phyloP scores from a whole-genome alignment of 2,329 filamentous ascomycete species.

The Aspergillus quadrilineatus region DNA sequence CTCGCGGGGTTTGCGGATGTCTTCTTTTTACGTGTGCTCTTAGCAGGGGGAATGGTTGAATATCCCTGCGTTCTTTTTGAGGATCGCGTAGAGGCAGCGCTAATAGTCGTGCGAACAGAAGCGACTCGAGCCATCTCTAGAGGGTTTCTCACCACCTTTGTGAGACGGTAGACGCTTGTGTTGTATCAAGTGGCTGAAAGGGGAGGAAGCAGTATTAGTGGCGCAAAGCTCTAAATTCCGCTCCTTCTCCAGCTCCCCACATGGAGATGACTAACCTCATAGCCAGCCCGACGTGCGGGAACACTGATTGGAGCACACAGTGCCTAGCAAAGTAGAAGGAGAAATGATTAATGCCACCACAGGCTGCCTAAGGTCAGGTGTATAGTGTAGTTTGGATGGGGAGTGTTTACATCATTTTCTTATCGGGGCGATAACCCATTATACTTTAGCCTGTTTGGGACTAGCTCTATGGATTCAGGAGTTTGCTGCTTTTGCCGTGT shows the following conservation, averaged over 20 bases:
- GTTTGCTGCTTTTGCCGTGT: no score
- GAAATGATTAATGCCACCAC: no score
- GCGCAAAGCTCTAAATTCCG: neutral
- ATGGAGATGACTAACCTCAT: neutral
- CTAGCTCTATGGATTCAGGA: no score
- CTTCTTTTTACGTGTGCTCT: conserved; percentile 8
- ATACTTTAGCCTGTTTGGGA: no score
- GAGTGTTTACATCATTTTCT: neutral
- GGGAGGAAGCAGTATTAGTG: neutral
- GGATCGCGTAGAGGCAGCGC: neutral
- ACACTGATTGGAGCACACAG: neutral
- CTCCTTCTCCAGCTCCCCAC: neutral
- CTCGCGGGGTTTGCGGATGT: neutral
- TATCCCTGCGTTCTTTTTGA: conserved; percentile 19
- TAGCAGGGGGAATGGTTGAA: neutral
- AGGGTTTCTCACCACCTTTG: neutral
- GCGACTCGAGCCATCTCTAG: neutral
- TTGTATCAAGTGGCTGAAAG: neutral
- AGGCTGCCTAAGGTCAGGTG: neutral
- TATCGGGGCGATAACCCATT: neutral
- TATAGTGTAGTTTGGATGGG: neutral
- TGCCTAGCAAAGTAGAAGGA: no score
- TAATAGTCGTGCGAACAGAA: neutral
- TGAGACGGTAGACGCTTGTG: neutral
- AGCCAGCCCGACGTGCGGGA: neutral